A percentile compares a stretch with the other conserved stretches of the same genome.
Evolutionary conservation across 2,329 filamentous ascomycete genomes (phyloP).

Genomic region (Botrytis hyacinthi): DNA sequence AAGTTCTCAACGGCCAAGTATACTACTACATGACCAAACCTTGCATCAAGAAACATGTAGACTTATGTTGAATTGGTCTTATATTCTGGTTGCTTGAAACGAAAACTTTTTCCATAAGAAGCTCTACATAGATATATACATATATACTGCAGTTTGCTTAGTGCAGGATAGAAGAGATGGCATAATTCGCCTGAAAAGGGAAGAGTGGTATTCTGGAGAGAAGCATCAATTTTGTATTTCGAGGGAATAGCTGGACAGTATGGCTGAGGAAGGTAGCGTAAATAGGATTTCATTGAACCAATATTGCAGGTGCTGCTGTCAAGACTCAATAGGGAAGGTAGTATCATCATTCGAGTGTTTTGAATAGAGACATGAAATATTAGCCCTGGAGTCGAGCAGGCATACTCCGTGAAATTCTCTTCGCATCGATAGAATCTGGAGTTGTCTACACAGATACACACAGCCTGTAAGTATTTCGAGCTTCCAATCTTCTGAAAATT

Average conservation of each 20-base stretch:
- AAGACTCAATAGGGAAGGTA: background rate
- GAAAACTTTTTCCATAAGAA: too few species aligned
- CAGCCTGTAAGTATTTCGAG: background rate
- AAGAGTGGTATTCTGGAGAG: too few species aligned
- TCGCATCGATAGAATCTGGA: background rate
- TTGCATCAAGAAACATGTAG: too few species aligned
- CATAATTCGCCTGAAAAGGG: too few species aligned
- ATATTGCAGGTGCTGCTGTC: background rate
- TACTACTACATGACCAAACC: background rate
- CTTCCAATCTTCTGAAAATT: background rate
- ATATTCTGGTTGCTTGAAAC: too few species aligned
- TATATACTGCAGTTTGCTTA: too few species aligned
- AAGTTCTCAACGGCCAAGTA: background rate
- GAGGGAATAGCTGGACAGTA: too few species aligned
- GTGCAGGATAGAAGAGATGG: too few species aligned
- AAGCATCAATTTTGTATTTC: too few species aligned
- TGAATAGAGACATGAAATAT: background rate
- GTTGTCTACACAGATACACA: background rate
- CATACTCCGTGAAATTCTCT: background rate
- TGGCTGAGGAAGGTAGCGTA: too few species aligned
- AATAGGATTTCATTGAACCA: background rate
- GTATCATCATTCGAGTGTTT: background rate
- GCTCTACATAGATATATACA: too few species aligned
- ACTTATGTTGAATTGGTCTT: too few species aligned
- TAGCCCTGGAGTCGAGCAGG: background rate